phyloP scores from a whole-genome alignment of 2,329 filamentous ascomycete species.

The Orbilia quercus region DNA sequence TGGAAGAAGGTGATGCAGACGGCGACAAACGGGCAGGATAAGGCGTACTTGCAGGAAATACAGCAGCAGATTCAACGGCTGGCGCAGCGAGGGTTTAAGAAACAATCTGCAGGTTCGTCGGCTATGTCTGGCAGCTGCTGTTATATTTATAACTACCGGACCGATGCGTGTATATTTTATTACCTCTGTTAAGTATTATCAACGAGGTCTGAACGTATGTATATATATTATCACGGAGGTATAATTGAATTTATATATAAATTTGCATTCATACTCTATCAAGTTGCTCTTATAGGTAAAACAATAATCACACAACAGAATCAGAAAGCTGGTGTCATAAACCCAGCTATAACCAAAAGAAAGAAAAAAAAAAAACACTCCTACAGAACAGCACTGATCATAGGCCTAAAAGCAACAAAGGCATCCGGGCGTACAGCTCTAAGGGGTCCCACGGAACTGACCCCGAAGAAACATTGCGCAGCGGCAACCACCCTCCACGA shows the following conservation, averaged over 20 bases:
- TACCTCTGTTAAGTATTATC: slow-evolving; percentile 72
- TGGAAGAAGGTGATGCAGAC: slow-evolving; percentile 85
- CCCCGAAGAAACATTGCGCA: no score
- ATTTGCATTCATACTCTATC: no score
- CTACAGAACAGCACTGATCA: no score
- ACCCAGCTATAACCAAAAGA: no score
- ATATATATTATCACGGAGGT: slow-evolving; percentile 22
- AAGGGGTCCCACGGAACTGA: no score
- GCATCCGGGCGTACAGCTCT: no score
- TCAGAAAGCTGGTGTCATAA: no score
- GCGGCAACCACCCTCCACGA: no score
- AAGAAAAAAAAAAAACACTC: no score
- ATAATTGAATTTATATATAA: not conserved
- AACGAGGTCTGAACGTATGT: slow-evolving; percentile 62
- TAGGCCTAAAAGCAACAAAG: no score
- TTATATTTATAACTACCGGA: slow-evolving; percentile 92
- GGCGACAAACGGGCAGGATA: slow-evolving; percentile 68
- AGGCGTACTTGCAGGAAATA: slow-evolving; percentile 83
- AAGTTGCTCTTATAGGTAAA: no score
- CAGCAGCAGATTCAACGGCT: slow-evolving; percentile 78
- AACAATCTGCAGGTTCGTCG: slow-evolving; percentile 60
- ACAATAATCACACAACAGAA: no score
- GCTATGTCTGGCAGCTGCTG: slow-evolving; percentile 73
- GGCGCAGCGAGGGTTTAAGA: slow-evolving; percentile 70
- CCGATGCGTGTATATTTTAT: slow-evolving; percentile 84